Base-by-base conservation (phyloP, 805 yeast genomes). In the Wickerhamomyces hampshirensis region DNA sequence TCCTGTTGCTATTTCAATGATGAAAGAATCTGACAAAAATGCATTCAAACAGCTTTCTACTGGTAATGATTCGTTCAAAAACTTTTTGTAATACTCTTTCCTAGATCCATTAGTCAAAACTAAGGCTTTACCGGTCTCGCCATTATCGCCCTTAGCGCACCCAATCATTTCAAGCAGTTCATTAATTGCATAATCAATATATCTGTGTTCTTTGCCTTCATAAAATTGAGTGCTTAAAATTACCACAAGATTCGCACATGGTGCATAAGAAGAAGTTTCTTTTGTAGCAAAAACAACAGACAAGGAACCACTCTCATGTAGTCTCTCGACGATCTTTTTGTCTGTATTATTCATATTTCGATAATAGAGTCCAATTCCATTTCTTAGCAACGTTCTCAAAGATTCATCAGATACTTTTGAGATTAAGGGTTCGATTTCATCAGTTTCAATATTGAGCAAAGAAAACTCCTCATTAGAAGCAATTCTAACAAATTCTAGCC, bases 41-140 rank as follows among this genome's bases (percentile, higher is more conserved):
- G 65, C 59, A 38, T 71, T 72, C 44, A 88, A 53, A 47, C 70
- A 75, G 59, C 96, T 86, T 57, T 94, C 98, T 18, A 87, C 65
- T 1, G 98, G 97, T 10, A 87, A 56, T 0, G 95, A 75, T 42
- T 83, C 86, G 12, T 63, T 68, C 34, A 93, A 53, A 53, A 89
- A 85, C 50, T 79, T 77, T 35, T 69, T 73, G 56, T 84, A 87
- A 52, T 83, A 89, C 1, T 68, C 72, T 18, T 73, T 61, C 47
- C 71, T 77, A 3, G 76, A 51, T 0, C 69, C 44, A 32, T 70
- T 71, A 0, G 96, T 81, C 40, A 78, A 65, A 5, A 91, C 62
- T 24, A 74, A 45, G 1, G 71, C 82, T 21, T 56, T 61, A 0
- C 73, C 72, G 6, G 56, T 50, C 1, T 60, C 56, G 3, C 55